These are phyloP conservation scores for Purshia tridentata DNA, from an alignment of 306 rosid genomes.

Conservation along the genomic window DNA sequence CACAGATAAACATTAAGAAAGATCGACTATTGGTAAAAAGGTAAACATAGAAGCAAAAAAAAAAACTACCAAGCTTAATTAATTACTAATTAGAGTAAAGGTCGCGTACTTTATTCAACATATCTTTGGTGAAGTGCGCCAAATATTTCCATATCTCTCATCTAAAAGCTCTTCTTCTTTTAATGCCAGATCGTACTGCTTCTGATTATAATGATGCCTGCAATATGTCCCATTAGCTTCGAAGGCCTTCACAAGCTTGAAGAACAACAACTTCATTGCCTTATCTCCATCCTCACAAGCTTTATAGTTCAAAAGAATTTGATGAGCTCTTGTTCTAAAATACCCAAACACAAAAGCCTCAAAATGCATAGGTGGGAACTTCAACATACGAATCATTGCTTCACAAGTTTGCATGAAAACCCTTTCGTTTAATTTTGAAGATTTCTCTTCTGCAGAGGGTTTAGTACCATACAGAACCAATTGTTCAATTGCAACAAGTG, in stretches of 20 bases:
- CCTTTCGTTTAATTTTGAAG: neutral
- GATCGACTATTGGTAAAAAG: too few species aligned
- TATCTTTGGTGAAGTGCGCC: neutral
- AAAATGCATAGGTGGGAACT: conserved; percentile 20
- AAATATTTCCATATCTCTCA: neutral
- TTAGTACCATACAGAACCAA: neutral
- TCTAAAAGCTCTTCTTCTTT: neutral
- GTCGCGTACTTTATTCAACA: neutral
- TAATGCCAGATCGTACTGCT: conserved; percentile 7
- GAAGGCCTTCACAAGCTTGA: conserved; percentile 32
- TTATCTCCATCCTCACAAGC: conserved; percentile 6
- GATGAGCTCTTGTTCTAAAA: conserved; percentile 27
- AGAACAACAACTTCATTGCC: conserved; percentile 15
- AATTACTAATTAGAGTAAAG: too few species aligned
- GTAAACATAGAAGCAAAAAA: too few species aligned
- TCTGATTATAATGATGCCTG: conserved; percentile 26
- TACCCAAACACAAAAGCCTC: conserved; percentile 27
- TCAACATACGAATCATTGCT: conserved; percentile 25
- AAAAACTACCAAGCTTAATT: too few species aligned
- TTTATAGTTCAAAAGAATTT: conserved; percentile 34
- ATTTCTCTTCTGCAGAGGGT: neutral
- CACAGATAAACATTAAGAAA: too few species aligned
- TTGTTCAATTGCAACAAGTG: conserved; percentile 16
- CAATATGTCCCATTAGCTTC: conserved; percentile 37
- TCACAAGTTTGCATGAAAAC: conserved; percentile 20